Percentiles rank a stretch among this genome's conserved stretches.
These are phyloP conservation scores for Trametes hirsuta DNA, from an alignment of 1,284 basidiomycete genomes.

Conservation along the genomic window DNA sequence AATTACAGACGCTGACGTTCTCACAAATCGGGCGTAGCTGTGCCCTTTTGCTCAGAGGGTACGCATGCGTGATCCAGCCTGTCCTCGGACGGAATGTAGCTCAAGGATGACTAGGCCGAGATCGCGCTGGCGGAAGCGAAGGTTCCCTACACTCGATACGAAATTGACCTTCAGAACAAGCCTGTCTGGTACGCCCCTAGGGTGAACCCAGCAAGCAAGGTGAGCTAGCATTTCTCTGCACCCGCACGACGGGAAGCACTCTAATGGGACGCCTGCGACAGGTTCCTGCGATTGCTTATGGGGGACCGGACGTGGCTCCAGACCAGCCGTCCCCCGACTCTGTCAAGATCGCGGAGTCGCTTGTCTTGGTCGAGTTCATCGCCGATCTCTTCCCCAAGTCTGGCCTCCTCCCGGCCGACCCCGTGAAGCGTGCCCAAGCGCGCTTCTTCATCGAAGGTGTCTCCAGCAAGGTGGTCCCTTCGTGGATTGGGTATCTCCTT, in stretches of 20 bases:
- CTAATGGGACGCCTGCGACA: background rate
- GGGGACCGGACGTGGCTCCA: constrained; percentile 54
- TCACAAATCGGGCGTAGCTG: too few relatives aligned
- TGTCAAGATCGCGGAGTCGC: constrained; percentile 62
- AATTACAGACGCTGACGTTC: too few relatives aligned
- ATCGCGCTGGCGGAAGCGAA: constrained; percentile 61
- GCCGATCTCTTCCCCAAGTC: constrained; percentile 55
- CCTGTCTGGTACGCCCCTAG: constrained; percentile 65
- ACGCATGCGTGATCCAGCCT: background rate
- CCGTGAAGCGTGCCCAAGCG: constrained; percentile 55
- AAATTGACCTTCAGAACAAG: constrained; percentile 64
- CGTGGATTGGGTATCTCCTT: constrained; percentile 34
- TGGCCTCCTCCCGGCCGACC: constrained; percentile 53
- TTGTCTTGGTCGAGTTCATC: constrained; percentile 64
- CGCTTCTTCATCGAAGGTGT: constrained; percentile 59
- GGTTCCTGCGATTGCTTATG: constrained; percentile 60
- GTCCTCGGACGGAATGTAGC: background rate
- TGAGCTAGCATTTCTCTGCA: constrained; percentile 21
- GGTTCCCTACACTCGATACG: constrained; percentile 48
- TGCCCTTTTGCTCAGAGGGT: too few relatives aligned
- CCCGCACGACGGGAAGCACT: background rate
- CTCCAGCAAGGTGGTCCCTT: constrained; percentile 22
- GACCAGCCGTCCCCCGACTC: constrained; percentile 60
- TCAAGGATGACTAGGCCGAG: constrained; percentile 1
- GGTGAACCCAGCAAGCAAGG: constrained; percentile 68